These are phyloP conservation scores for Aureobasidium sp. DNA, from an alignment of 2,329 filamentous ascomycete genomes.

Conservation along the genomic window DNA sequence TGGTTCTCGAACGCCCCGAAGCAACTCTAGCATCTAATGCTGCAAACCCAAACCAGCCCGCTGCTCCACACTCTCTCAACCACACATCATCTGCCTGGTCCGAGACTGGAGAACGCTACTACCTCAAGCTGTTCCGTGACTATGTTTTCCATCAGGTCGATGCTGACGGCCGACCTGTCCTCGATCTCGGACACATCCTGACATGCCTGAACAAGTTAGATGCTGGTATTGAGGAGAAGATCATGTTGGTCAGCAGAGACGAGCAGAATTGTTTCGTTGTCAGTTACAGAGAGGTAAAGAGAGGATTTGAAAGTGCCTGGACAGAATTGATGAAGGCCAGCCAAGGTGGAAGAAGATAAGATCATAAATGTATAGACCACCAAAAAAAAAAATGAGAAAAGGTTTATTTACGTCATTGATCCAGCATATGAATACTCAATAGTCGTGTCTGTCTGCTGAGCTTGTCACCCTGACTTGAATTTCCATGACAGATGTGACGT, in stretches of 20 bases:
- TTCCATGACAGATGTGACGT: not conserved
- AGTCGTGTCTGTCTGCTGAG: not conserved
- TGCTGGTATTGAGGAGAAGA: slow-evolving; percentile 77
- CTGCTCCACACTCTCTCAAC: slow-evolving; percentile 25
- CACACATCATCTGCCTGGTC: slow-evolving; percentile 55
- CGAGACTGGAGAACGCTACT: slow-evolving; percentile 86
- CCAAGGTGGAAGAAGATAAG: slow-evolving; percentile 16
- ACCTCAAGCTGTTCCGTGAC: slow-evolving; percentile 90
- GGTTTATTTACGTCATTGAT: not conserved
- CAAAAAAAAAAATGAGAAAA: slow-evolving; percentile 13
- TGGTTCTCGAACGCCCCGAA: slow-evolving; percentile 85
- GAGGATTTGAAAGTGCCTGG: slow-evolving; percentile 55
- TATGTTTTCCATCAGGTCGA: slow-evolving; percentile 97
- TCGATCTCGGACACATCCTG: slow-evolving; percentile 83
- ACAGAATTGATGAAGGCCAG: slow-evolving; percentile 47
- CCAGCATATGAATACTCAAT: not conserved
- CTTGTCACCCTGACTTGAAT: not conserved
- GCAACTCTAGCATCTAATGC: slow-evolving; percentile 46
- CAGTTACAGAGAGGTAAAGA: slow-evolving; percentile 81
- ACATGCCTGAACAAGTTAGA: slow-evolving; percentile 87
- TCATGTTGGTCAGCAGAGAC: slow-evolving; percentile 80
- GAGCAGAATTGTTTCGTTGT: slow-evolving; percentile 84
- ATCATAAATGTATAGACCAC: not conserved
- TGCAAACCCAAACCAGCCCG: slow-evolving; percentile 27
- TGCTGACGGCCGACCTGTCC: slow-evolving; percentile 69